Base-by-base conservation (phyloP, 208 protist genomes). In the Leishmania tarentolae region DNA sequence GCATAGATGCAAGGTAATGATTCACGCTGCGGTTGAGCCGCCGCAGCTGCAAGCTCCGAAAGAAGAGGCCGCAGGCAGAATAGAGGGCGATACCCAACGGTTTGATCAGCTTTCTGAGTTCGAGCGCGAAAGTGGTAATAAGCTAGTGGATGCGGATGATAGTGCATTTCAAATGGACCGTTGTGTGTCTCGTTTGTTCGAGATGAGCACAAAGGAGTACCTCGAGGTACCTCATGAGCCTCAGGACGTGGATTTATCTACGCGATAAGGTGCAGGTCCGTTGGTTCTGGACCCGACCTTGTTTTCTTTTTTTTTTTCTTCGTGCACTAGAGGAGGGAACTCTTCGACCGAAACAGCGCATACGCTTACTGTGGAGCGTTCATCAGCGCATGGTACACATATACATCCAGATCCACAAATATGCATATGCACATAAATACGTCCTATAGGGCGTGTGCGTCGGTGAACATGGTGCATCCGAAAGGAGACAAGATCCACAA, bases 181-280 rank as follows among this genome's bases (percentile, higher is more conserved):
- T 3, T 95, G 92, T 61, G 78, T 97, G 28, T 98, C 94, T 4
- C 87, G 96, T 31, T 75, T 98, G 73, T 89, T 89, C 82, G 96
- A 98, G 81, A 98, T 98, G 96, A 84, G 93, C 19, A 90, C 96
- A 5, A 89, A 88, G 66, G 90, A 97, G 86, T 98, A 98, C 80
- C 83, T 97, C 2, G 79, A 91, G 68, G 70, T 80, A 46, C 87
- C 91, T n/a, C 94, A 97, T 71, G 79, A 84, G 47, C 76, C 80
- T 31, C 52, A 75, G 42, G 82, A 85, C 24, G 82, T 85, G 52
- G 75, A 80, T 52, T 66, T 82, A 35, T 83, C 79, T 17, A 86
- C 78, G 53, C 71, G 71, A 8, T 87, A 24, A 87, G 13, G 13
- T 37, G 44, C 65, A 31, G 46, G 61, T 52, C 28, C n/a, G 37